Evolutionary conservation across 2,329 filamentous ascomycete genomes (phyloP).

Genomic region (Coccinonectria pachysandricola): DNA sequence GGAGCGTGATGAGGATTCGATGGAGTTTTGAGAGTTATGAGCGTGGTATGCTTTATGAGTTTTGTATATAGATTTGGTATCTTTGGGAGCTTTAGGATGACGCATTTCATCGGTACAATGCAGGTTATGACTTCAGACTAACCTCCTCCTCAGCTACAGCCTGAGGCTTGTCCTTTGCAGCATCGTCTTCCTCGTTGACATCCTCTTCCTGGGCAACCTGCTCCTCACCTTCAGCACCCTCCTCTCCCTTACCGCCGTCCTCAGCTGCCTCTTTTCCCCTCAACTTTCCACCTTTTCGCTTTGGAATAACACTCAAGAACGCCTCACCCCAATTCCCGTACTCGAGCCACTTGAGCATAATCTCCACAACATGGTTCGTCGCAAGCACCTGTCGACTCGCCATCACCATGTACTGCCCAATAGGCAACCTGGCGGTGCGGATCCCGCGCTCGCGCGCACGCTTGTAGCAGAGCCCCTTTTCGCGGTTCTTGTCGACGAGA

Average conservation of each 20-base stretch:
- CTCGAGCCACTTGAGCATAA: slow-evolving; percentile 91
- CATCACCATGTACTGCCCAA: slow-evolving; percentile 93
- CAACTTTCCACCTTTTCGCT: slow-evolving; percentile 72
- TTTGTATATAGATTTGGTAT: slow-evolving; percentile 11
- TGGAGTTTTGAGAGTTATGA: slow-evolving; percentile 46
- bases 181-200: slow-evolving; percentile 8
- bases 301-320: slow-evolving; percentile 80
- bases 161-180: slow-evolving; percentile 3
- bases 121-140: slow-evolving; percentile 9
- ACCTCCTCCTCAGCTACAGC: too few species aligned
- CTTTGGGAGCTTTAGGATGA: slow-evolving; percentile 10
- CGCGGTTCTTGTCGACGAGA: slow-evolving; percentile 88
- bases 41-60: too few species aligned
- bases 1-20: slow-evolving; percentile 40
- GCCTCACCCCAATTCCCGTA: slow-evolving; percentile 84
- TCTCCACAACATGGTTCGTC: slow-evolving; percentile 94
- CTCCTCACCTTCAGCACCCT: slow-evolving; percentile 13
- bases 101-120: slow-evolving; percentile 11
- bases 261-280: slow-evolving; percentile 33
- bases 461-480: slow-evolving; percentile 90
- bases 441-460: slow-evolving; percentile 65
- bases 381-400: slow-evolving; percentile 74
- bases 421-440: slow-evolving; percentile 82
- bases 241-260: slow-evolving; percentile 10
- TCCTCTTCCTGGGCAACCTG: slow-evolving; percentile 19